Evolutionary conservation across 306 rosid genomes (phyloP), one percentile per base, ranked within the genome.

Genomic region (Trifolium dubium): DNA sequence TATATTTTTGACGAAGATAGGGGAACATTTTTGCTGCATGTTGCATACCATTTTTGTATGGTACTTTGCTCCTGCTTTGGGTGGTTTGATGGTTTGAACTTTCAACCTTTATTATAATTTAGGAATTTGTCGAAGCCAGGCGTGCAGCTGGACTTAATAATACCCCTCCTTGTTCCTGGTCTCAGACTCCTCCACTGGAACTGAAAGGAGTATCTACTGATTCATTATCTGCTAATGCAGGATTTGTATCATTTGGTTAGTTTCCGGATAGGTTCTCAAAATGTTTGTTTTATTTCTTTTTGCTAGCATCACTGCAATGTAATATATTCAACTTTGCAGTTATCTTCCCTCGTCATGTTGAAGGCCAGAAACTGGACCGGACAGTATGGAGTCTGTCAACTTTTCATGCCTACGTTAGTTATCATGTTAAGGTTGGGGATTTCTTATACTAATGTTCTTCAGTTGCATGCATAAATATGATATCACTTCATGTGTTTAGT

Each of bases 81-180:
- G 63, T 66, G 66, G 19, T 74, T 77, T 83, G 68, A 67, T 69
- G 73, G 76, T 78, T 74, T 58, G 81, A 67, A 75, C 41, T 62
- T 73, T 43, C 35, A 70, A 74, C 62, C 39, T 74, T 71, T 71
- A 56, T 81, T 82, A 66, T 77, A 43, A 74, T 81, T 53, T 83
- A 94, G 98, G 97, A 94, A 78, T 94, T 91, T 85, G 92, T 91
- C 46, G 98, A 94, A 86, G 98, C 98, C 83, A 91, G 97, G 80
- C 92, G 97, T 67, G 73, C 92, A 8, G 89, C 95, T 79, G 97
- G 97, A 60, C 92, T 94, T 75, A 77, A 85, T 68, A 87, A 80
- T 79, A 89, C 93, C 66, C 98, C 98, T 83, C 86, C 83, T 67
- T 94, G 98, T 78, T 83, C 85, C 54, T 94, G 97, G 97, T 91